phyloP scores from a whole-genome alignment of 805 yeast genomes.

The Candida incommunis region DNA sequence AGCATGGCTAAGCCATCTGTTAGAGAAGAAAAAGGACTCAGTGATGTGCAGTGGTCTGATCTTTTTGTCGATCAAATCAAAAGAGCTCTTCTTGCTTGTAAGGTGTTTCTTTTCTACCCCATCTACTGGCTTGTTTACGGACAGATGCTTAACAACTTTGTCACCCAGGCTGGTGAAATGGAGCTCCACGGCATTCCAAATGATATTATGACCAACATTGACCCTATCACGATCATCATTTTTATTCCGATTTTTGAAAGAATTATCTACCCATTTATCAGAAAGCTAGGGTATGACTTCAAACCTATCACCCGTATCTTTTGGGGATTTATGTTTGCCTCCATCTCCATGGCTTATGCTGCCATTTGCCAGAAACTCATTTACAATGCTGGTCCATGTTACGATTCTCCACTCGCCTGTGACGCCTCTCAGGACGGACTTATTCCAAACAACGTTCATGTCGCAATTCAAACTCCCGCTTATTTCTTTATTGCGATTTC shows the following conservation, averaged over 20 bases:
- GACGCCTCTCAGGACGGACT: constrained; percentile 20
- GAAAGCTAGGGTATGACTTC: constrained; percentile 37
- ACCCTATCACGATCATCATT: constrained; percentile 63
- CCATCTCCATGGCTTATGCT: constrained; percentile 58
- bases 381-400: constrained; percentile 63
- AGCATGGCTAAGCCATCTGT: constrained; percentile 45
- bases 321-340: constrained; percentile 53
- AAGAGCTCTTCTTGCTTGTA: constrained; percentile 55
- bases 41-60: constrained; percentile 42
- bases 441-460: constrained; percentile 42
- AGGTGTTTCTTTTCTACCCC: constrained; percentile 57
- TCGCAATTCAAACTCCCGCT: constrained; percentile 61
- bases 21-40: constrained; percentile 30
- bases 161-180: constrained; percentile 64
- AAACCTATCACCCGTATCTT: constrained; percentile 60
- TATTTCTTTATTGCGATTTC: constrained; percentile 60
- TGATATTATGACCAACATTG: constrained; percentile 62
- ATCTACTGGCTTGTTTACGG: constrained; percentile 63
- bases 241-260: constrained; percentile 61
- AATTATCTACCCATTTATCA: constrained; percentile 39
- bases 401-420: constrained; percentile 45
- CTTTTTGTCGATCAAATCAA: constrained; percentile 59
- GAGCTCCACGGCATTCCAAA: constrained; percentile 67
- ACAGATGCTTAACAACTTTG: constrained; percentile 60
- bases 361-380: constrained; percentile 61